Conservation (phyloP, 768 basidiomycete species). For the Pulveroboletus ravenelii region DNA sequence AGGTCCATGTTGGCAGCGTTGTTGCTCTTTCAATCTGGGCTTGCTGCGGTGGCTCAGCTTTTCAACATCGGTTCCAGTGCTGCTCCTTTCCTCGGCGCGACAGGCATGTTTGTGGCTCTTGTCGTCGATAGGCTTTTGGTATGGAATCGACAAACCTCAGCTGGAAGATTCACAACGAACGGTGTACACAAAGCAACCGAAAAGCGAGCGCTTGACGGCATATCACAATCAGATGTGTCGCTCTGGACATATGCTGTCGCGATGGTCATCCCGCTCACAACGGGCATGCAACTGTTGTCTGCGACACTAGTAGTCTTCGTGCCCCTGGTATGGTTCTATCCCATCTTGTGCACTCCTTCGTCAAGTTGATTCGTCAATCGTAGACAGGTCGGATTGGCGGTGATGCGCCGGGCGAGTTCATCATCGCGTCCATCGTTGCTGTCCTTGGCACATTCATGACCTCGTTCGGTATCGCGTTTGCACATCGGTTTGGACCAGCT, state of each 20-base stretch:
- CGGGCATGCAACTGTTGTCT: constrained; percentile 53
- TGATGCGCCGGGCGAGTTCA: constrained; percentile 82
- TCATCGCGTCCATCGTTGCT: constrained; percentile 76
- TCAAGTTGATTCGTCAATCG: constrained; percentile 1
- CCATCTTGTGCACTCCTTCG: constrained; percentile 1
- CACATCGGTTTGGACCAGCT: constrained; percentile 59
- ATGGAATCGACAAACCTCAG: constrained; percentile 17
- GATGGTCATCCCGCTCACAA: constrained; percentile 49
- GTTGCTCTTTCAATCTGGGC: constrained; percentile 53
- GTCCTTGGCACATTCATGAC: constrained; percentile 50
- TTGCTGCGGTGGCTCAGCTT: constrained; percentile 59
- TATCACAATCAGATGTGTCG: constrained; percentile 38
- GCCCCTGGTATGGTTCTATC: constrained; percentile 54
- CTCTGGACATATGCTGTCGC: constrained; percentile 63
- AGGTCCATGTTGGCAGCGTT: constrained; percentile 55
- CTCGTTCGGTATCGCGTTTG: constrained; percentile 65
- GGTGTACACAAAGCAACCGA: not conserved
- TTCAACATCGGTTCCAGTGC: constrained; percentile 72
- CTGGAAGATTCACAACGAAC: not conserved
- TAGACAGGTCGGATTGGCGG: constrained; percentile 80
- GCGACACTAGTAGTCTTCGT: constrained; percentile 84
- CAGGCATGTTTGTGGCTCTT: constrained; percentile 55
- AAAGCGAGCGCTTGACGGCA: not conserved
- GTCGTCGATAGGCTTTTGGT: constrained; percentile 44
- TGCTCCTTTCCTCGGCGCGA: constrained; percentile 59